Base-by-base conservation (phyloP, 2,329 filamentous ascomycete species). In the Akanthomyces lecanii region DNA sequence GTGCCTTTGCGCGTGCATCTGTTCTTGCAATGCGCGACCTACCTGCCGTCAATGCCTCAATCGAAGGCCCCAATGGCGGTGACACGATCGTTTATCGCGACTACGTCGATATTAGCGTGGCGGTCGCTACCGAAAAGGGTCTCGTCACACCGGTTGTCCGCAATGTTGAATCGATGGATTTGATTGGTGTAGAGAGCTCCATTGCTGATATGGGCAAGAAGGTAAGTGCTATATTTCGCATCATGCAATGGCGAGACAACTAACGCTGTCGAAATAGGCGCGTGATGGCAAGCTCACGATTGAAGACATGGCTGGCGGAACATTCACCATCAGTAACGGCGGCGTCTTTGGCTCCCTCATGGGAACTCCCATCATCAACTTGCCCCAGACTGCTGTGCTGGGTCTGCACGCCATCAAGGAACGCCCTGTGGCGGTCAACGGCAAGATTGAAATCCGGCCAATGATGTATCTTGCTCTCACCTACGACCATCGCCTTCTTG, bases 381-480 rank as follows among this genome's bases (percentile, higher is more conserved):
- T 97, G 54, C 94, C 94, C 16, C 94, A 98, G 75, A 94, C 90
- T 64, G 90, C 92, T 63, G 93, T 97, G 11, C 85, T 97, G 64
- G 94, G 94, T 68, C 87, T 97, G 25, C 94, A 99, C 76, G 92
- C 94, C 53, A 97, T 97, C 78, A 99, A 99, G 82, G 92, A 99
- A 62, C 91, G 90, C 71, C 88, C 94, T 3, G 87, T 97, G 59
- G 94, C 85, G 30, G 82, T 98, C 66, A 92, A 98, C 72, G 95
- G 95, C 72, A 96, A 97, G 81, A 83, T 98, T 63, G 93, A 97
- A 77, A 91, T 97, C 69, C 86, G 95, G 68, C 95, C 95, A n/a
- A 98, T 99, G 92, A 99, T 99, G 95, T 98, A 97, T 77, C 85
- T 99, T 67, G 95, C 95, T 48, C 84, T 99, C 65, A 99, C 95